A percentile compares a stretch with the other conserved stretches of the same genome.
These are phyloP conservation scores for Arachis stenosperma DNA, from an alignment of 306 rosid genomes.

Conservation along the genomic window DNA sequence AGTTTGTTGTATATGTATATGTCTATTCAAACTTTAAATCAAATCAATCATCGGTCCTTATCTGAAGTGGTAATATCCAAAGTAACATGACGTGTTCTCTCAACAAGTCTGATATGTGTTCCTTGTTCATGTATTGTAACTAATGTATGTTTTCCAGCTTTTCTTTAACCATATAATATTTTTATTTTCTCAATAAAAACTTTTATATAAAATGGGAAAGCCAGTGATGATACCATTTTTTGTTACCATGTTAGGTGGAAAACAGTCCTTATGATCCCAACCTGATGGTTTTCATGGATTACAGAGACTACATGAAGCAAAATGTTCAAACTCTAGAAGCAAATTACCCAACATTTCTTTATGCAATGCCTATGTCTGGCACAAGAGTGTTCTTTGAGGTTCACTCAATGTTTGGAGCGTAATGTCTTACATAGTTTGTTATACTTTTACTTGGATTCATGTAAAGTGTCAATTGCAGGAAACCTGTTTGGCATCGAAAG, in stretches of 20 bases:
- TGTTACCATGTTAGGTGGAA: slow-evolving; percentile 74
- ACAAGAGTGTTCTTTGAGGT: slow-evolving; percentile 98
- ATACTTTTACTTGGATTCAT: slow-evolving; percentile 26
- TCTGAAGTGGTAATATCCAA: slow-evolving; percentile 31
- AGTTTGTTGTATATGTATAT: neutral
- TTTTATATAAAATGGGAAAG: slow-evolving; percentile 1
- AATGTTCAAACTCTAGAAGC: slow-evolving; percentile 62
- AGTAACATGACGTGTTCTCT: slow-evolving; percentile 1
- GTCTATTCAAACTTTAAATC: slow-evolving; percentile 6
- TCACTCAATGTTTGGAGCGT: slow-evolving; percentile 35
- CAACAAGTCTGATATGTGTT: slow-evolving; percentile 24
- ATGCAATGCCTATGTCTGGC: slow-evolving; percentile 92
- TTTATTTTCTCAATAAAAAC: slow-evolving; percentile 14
- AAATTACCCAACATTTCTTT: slow-evolving; percentile 89
- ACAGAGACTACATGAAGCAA: slow-evolving; percentile 78
- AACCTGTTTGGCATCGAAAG: slow-evolving; percentile 96
- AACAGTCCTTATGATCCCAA: slow-evolving; percentile 91
- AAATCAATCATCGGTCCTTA: slow-evolving; percentile 22
- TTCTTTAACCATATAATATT: slow-evolving; percentile 3
- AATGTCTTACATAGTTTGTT: slow-evolving; percentile 24
- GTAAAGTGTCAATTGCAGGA: slow-evolving; percentile 61
- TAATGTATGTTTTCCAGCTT: slow-evolving; percentile 26
- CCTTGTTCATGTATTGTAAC: slow-evolving; percentile 2
- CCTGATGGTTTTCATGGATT: slow-evolving; percentile 99
- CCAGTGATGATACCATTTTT: slow-evolving; percentile 25